A percentile compares a stretch with the other conserved stretches of the same genome.
These are phyloP conservation scores for Gymnopus androsaceus DNA, from an alignment of 1,284 basidiomycete genomes.

Conservation along the genomic window DNA sequence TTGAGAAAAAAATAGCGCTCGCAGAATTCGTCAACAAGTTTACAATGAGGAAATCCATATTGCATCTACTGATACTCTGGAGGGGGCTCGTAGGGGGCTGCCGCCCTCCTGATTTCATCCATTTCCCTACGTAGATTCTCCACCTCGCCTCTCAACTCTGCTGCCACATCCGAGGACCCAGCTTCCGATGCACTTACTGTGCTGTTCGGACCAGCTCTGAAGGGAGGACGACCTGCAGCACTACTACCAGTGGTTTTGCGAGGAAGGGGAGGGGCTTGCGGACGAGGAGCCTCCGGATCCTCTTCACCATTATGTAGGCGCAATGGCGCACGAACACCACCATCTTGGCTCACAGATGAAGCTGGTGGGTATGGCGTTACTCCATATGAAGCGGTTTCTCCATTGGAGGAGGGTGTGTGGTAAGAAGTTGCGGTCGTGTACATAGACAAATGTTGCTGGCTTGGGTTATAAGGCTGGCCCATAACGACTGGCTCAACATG, in stretches of 20 bases:
- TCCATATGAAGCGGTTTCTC: not conserved
- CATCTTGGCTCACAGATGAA: not conserved
- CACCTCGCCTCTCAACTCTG: conserved; percentile 16
- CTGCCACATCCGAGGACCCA: conserved; percentile 2
- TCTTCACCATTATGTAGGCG: conserved; percentile 8
- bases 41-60: no score
- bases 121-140: conserved; percentile 19
- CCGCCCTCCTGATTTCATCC: conserved; percentile 19
- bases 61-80: conserved; percentile 15
- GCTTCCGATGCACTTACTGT: not conserved
- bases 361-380: not conserved
- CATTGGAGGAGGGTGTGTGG: not conserved
- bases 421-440: not conserved
- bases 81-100: conserved; percentile 19
- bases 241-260: not conserved
- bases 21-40: no score
- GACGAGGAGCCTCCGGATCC: not conserved
- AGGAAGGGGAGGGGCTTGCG: conserved; percentile 6
- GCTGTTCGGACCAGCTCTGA: not conserved
- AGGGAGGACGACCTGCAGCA: not conserved
- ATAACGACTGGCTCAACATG: conserved; percentile 3
- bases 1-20: no score
- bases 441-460: not conserved
- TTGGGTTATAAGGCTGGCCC: not conserved
- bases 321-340: not conserved